A percentile compares a stretch with the other conserved stretches of the same genome.
Conservation (phyloP, 164 flowering plant species). For the Tetrastigma voinierianum region DNA sequence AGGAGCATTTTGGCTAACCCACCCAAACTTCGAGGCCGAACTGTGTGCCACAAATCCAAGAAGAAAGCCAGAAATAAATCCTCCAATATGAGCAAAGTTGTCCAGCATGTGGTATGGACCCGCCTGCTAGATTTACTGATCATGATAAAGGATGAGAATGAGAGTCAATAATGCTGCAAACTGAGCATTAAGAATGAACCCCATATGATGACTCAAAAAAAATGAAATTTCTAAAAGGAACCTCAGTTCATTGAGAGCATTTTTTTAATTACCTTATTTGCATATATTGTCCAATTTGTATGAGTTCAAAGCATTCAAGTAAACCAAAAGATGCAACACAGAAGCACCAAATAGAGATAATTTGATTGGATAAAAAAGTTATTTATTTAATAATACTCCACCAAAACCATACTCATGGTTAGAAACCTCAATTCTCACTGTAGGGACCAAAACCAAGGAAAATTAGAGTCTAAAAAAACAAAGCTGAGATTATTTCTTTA, state of each 20-base stretch:
- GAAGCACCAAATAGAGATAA: constrained; percentile 95
- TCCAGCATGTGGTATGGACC: constrained; percentile 63
- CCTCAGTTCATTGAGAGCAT: background rate
- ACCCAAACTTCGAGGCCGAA: constrained; percentile 59
- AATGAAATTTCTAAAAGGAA: background rate
- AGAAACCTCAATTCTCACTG: constrained; percentile 72
- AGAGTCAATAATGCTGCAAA: constrained; percentile 49
- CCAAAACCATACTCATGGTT: constrained; percentile 72
- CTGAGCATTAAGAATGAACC: constrained; percentile 17
- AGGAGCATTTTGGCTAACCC: constrained; percentile 33
- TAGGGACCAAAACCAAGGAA: constrained; percentile 4
- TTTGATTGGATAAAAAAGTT: constrained; percentile 63
- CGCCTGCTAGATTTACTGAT: constrained; percentile 57
- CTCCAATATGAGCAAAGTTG: constrained; percentile 66
- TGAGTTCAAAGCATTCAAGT: constrained; percentile 87
- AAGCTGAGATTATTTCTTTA: background rate
- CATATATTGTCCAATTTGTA: constrained; percentile 94
- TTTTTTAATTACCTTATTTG: constrained; percentile 59
- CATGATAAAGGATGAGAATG: constrained; percentile 36
- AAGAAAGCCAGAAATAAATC: constrained; percentile 59
- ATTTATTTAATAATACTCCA: constrained; percentile 82
- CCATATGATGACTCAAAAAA: background rate
- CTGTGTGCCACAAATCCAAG: constrained; percentile 58
- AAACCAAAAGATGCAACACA: constrained; percentile 92
- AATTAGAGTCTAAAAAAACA: constrained; percentile 7